Evolutionary conservation across 768 basidiomycete genomes (phyloP), one percentile per base, ranked within the genome.

Genomic region (Macrolepiota dolichaula): DNA sequence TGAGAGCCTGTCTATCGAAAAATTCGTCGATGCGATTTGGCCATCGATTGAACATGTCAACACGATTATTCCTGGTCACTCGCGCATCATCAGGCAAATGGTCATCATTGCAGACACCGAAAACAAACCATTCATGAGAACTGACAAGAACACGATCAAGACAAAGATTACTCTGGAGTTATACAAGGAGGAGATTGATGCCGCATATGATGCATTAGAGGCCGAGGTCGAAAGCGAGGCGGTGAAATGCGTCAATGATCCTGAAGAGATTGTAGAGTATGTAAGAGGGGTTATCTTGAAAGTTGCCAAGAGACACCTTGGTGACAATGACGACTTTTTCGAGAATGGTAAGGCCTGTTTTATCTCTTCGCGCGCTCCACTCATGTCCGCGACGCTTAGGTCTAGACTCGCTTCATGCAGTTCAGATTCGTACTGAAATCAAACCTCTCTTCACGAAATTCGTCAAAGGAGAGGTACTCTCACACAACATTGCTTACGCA

Each of bases 101-200:
- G 55, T 71, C 53, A 55, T 73, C 36, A 62, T 71, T 40, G 68
- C 67, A 11, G 59, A 61, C 4, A 37, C 50, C 0, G 19, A 50
- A 10, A 32, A 37, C n/a, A 67, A 64, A 32, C 71, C 70, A 2
- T 70, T 73, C 59, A 27, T 62, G 10, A 38, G 63, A 13, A 67
- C 66, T 15, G 66, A 66, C 51, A 75, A 75, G 46, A 67, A 68
- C 0, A 68, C 67, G 10, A 55, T 73, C 13, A 63, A 59, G 37
- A 58, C 61, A 29, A 69, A 69, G 38, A 65, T n/a, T 1, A 66
- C 65, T 0, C 17, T 71, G 7, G 57, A 62, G 1, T 62, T 38
- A 19, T 74, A 74, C 17, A 63, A 64, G 24, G 10, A 62, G 2
- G 71, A 74, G 47, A 72, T 75, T 44, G 62, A 67, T 12, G 56